A percentile compares a stretch with the other conserved stretches of the same genome.
phyloP scores from a whole-genome alignment of 176 grass and related monocot genomes.

The Oryza rufipogon region DNA sequence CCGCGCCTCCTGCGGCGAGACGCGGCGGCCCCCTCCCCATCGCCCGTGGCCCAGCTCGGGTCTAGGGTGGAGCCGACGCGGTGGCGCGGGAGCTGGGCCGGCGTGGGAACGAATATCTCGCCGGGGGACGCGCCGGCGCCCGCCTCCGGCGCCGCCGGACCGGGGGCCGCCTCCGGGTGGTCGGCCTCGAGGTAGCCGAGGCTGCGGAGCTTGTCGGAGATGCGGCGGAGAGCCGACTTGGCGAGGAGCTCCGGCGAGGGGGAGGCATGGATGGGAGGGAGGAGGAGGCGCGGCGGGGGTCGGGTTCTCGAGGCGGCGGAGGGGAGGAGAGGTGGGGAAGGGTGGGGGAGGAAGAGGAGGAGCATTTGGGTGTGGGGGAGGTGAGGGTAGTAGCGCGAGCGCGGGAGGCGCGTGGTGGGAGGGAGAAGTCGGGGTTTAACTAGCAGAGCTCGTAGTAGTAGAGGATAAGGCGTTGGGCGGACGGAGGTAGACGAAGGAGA shows the following conservation, averaged over 20 bases:
- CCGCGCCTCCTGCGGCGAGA: slow-evolving; percentile 33
- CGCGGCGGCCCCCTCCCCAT: slow-evolving; percentile 35
- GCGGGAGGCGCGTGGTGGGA: neutral
- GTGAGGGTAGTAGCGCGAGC: neutral
- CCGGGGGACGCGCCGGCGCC: slow-evolving; percentile 45
- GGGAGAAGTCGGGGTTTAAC: slow-evolving; percentile 47
- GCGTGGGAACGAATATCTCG: slow-evolving; percentile 82
- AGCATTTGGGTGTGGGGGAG: slow-evolving; percentile 42
- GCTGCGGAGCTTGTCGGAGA: slow-evolving; percentile 90
- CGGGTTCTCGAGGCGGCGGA: neutral
- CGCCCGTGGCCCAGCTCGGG: slow-evolving; percentile 69
- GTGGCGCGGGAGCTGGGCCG: slow-evolving; percentile 57
- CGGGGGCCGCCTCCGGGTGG: neutral
- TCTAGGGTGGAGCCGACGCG: slow-evolving; percentile 76
- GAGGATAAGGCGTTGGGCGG: slow-evolving; percentile 44
- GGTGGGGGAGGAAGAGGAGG: slow-evolving; percentile 44
- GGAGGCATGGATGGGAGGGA: slow-evolving; percentile 25
- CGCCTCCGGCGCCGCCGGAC: neutral
- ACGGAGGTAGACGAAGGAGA: slow-evolving; percentile 11
- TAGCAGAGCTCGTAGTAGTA: too few species aligned
- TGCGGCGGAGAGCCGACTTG: slow-evolving; percentile 74
- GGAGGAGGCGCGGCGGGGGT: slow-evolving; percentile 1
- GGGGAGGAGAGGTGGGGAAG: slow-evolving; percentile 34
- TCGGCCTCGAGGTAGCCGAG: slow-evolving; percentile 64
- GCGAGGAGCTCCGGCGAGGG: slow-evolving; percentile 48